A percentile compares a stretch with the other conserved stretches of the same genome.
These are phyloP conservation scores for Mycena galericulata DNA, from an alignment of 768 basidiomycete genomes.

Conservation along the genomic window DNA sequence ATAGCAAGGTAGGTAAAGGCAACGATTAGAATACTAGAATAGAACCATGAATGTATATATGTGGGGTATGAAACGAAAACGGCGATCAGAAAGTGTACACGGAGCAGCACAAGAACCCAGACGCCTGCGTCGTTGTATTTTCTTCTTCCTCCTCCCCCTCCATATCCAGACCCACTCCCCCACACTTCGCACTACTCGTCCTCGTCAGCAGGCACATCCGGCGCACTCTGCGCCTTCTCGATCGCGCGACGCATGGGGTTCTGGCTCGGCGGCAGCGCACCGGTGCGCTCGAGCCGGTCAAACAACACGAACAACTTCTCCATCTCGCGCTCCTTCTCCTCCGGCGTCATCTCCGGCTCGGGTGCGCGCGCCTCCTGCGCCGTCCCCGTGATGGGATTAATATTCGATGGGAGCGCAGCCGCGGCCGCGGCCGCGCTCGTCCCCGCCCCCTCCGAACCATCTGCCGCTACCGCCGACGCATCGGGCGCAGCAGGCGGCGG, in stretches of 20 bases:
- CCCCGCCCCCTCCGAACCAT: background rate
- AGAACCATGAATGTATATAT: no score
- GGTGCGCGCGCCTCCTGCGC: constrained; percentile 55
- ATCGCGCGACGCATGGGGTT: constrained; percentile 83
- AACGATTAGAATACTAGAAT: no score
- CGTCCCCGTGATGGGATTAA: constrained; percentile 92
- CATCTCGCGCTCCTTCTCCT: constrained; percentile 95
- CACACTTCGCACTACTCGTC: constrained; percentile 12
- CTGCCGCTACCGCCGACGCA: constrained; percentile 39
- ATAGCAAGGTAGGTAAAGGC: no score
- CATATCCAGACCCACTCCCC: no score
- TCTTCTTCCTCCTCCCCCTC: no score
- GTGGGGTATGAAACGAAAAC: no score
- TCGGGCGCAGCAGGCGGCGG: constrained; percentile 44
- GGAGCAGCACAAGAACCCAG: no score
- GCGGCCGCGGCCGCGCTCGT: constrained; percentile 48
- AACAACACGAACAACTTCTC: constrained; percentile 94
- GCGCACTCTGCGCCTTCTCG: constrained; percentile 46
- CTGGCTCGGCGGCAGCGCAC: constrained; percentile 70
- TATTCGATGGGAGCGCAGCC: constrained; percentile 55
- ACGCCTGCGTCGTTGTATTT: no score
- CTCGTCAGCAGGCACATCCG: background rate
- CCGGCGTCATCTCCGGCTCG: constrained; percentile 83
- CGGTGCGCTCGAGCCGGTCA: constrained; percentile 85
- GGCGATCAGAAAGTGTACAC: no score